These are phyloP conservation scores for Citeromyces hawaiiensis DNA, from an alignment of 1,139 yeast genomes.

Conservation along the genomic window DNA sequence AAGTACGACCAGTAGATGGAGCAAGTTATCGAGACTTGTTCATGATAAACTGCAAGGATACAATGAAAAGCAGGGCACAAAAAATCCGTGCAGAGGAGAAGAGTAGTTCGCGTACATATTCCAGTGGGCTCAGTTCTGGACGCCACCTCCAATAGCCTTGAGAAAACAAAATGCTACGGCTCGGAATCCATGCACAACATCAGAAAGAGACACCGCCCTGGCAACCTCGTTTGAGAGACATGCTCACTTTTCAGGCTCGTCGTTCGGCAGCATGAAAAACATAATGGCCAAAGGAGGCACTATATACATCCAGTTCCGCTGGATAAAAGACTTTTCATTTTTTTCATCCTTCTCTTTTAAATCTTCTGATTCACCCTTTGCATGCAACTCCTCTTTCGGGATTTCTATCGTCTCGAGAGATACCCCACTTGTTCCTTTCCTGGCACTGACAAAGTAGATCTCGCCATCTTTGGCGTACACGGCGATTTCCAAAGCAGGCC, in stretches of 20 bases:
- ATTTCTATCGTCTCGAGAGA: background rate
- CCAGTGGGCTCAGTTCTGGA: too few relatives aligned
- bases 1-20: too few relatives aligned
- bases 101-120: too few relatives aligned
- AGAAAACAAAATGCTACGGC: too few relatives aligned
- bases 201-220: too few relatives aligned
- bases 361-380: background rate
- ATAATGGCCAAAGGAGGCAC: slow-evolving; percentile 25
- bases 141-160: too few relatives aligned
- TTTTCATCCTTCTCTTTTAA: slow-evolving; percentile 14
- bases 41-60: too few relatives aligned
- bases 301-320: slow-evolving; percentile 39
- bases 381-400: background rate
- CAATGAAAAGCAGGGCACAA: too few relatives aligned
- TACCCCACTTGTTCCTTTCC: background rate
- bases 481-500: background rate
- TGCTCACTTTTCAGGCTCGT: background rate
- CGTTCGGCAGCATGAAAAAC: slow-evolving; percentile 6
- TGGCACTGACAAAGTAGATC: background rate
- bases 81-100: too few relatives aligned
- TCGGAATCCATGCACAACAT: too few relatives aligned
- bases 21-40: too few relatives aligned
- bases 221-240: too few relatives aligned
- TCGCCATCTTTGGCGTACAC: background rate
- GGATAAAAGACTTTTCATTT: slow-evolving; percentile 33